Base-by-base conservation (phyloP, 1,284 basidiomycete species). In the Filobasidium uniguttulatum region DNA sequence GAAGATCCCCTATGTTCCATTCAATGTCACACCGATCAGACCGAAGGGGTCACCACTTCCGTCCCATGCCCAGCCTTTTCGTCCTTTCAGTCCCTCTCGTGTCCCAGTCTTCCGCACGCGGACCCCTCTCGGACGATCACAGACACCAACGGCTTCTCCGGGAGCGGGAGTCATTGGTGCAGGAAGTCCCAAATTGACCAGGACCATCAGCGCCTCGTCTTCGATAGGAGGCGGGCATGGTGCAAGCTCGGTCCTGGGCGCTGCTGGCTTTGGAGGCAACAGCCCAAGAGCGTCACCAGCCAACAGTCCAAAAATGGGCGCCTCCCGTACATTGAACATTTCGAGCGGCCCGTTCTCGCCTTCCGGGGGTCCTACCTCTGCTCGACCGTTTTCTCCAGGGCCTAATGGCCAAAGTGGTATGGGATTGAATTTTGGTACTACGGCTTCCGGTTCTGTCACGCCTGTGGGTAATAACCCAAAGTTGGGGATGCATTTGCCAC, bases 1-100 rank as follows among this genome's bases (percentile, higher is more conserved):
- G 31, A 55, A 60, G 17, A 55, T 67, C 5, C 64, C 68, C 9
- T 70, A 67, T 50, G 57, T 58, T 5, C 62, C 62, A 14, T 61
- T 46, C 31, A 47, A 61, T 46, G 59, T 66, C 40, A 67, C 68
- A 0, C 66, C 65, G 0, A 59, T 62, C 9, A 57, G 63, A 31
- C 55, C 61, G 0, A 57, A 67, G 29, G 57, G 54, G 6, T 62
- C 62, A 5, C 62, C 61, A 3, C 56, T 58, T 25, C 50, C 63
- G 9, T 46, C 55, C 20, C 48, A 38, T 25, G 43, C 57, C 28
- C 54, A 49, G 8, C 60, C 58, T 36, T 54, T 61, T 43, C 60
- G 68, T 9, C 66, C 68, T 3, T 70, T 62, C 57, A 68, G 67
- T 0, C 68, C 68, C 3, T 63, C 67, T 6, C 59, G 67, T 12